Evolutionary conservation across 805 yeast species (phyloP), one percentile per base, ranked within the genome.

Genomic region (Candida patagonica): DNA sequence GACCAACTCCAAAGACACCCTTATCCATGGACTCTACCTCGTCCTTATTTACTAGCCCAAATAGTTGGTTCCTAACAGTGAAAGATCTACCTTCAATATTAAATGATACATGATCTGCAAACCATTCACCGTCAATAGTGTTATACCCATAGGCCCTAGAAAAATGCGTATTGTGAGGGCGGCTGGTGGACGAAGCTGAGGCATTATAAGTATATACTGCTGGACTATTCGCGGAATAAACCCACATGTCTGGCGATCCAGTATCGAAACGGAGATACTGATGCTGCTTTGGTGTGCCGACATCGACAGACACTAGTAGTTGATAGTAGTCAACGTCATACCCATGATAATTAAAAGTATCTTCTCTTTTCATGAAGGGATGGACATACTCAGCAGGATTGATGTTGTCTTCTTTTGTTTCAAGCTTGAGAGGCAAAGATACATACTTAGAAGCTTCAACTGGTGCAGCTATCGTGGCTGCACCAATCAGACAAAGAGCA

Each of bases 51-150:
- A 46, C 49, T 12, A 38, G 26, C 4, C 43, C 52, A 26, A 48
- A 45, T 30, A 37, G 39, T 37, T 44, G 45, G 35, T 30, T 20
- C 1, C 63, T 48, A n/a, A 81, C 96, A 29, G 63, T 56, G 16
- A 78, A 87, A 71, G 73, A 76, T 25, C 46, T 50, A 19, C 81
- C 82, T 5, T 43, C 44, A 2, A n/a, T n/a, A n/a, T n/a, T n/a
- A n/a, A n/a, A n/a, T n/a, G n/a, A n/a, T n/a, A n/a, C n/a, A n/a
- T n/a, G n/a, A n/a, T n/a, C n/a, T n/a, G n/a, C n/a, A n/a, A n/a
- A n/a, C n/a, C n/a, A n/a, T n/a, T n/a, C n/a, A n/a, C n/a, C n/a
- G n/a, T n/a, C n/a, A n/a, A 75, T 57, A 9, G 52, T 24, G 12
- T 59, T 57, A 41, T 70, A 76, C 10, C 62, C 59, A 35, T 54